Evolutionary conservation across 345 rosid genomes (phyloP), one percentile per base, ranked within the genome.

Genomic region (Salix udensis): DNA sequence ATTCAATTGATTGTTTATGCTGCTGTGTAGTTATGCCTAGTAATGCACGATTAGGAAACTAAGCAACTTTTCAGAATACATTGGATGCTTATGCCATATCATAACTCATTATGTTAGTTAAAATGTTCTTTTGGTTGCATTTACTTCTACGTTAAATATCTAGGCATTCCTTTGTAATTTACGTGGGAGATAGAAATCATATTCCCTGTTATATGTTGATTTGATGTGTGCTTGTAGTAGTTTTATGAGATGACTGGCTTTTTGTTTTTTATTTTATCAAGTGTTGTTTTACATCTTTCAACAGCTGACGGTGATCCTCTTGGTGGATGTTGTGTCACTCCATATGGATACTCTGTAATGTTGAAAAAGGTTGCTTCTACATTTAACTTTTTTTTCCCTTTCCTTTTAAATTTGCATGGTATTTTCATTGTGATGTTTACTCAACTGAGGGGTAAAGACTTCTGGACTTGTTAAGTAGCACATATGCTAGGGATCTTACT

Each of bases 221-320:
- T 70, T 52, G 44, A 2, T 15, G 6, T 36, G 13, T 70, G 48
- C 65, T 23, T 40, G 0, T 40, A 40, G 12, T 40, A 40, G 12
- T 40, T 40, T 40, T 40, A 40, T 40, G 44, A 40, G 4, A 40
- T 40, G 12, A 40, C 4, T 40, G 44, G 44, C 7, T 65, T 80
- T 44, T 66, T 26, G 23, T 71, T 42, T 67, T 12, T 71, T 8
- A 37, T 62, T 14, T 26, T 15, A 16, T 5, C 0, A 65, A 65
- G 18, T 66, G n/a, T n/a, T 21, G 50, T 26, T 68, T 11, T 34
- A 71, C 53, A 80, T 73, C 67, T 75, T 87, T 77, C 70, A 75
- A 80, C 92, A 95, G 98, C 98, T 67, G 75, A 77, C 67, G 85
- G 88, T 78, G 98, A 95, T 88, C 97, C 98, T 72, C 88, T 93